phyloP scores from a whole-genome alignment of 2,329 filamentous ascomycete genomes.

The Balansia obtecta region DNA sequence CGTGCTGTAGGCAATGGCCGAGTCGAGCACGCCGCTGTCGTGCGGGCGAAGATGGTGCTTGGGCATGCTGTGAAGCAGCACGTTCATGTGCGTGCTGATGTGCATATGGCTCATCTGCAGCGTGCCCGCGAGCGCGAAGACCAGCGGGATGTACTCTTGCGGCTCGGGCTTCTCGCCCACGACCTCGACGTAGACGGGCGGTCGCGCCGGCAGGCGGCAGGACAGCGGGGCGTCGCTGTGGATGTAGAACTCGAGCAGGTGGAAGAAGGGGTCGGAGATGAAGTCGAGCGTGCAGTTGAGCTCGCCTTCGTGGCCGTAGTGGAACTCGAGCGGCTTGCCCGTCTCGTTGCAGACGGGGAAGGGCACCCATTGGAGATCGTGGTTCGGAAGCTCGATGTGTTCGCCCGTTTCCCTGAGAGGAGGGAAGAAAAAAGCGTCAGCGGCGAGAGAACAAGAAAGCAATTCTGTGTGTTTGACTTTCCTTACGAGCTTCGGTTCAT shows the following conservation, averaged over 20 bases:
- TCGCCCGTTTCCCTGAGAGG: conserved; percentile 84
- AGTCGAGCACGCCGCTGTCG: conserved; percentile 71
- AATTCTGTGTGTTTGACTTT: too few relatives aligned
- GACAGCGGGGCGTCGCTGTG: conserved; percentile 89
- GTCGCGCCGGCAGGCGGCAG: conserved; percentile 77
- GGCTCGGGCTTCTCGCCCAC: conserved; percentile 36
- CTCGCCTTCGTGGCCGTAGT: conserved; percentile 73
- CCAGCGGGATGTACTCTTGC: conserved; percentile 65
- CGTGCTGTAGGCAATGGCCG: conserved; percentile 76
- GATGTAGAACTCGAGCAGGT: conserved; percentile 92
- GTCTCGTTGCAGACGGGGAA: conserved; percentile 91
- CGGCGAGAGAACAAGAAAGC: too few relatives aligned
- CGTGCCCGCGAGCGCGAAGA: conserved; percentile 81
- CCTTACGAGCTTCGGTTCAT: conserved; percentile 65
- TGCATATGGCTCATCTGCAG: conserved; percentile 84
- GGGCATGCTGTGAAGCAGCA: conserved; percentile 62
- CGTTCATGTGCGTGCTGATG: conserved; percentile 78
- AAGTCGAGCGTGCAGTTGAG: conserved; percentile 73
- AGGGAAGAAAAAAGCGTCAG: too few relatives aligned
- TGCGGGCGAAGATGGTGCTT: conserved; percentile 50
- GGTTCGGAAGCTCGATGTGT: conserved; percentile 68
- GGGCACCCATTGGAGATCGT: conserved; percentile 83
- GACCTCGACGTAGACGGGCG: conserved; percentile 42
- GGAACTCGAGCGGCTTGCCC: conserved; percentile 64
- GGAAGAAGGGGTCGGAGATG: conserved; percentile 70